A percentile compares a stretch with the other conserved stretches of the same genome.
phyloP scores from a whole-genome alignment of 805 yeast genomes.

The Yarrowia sp. region DNA sequence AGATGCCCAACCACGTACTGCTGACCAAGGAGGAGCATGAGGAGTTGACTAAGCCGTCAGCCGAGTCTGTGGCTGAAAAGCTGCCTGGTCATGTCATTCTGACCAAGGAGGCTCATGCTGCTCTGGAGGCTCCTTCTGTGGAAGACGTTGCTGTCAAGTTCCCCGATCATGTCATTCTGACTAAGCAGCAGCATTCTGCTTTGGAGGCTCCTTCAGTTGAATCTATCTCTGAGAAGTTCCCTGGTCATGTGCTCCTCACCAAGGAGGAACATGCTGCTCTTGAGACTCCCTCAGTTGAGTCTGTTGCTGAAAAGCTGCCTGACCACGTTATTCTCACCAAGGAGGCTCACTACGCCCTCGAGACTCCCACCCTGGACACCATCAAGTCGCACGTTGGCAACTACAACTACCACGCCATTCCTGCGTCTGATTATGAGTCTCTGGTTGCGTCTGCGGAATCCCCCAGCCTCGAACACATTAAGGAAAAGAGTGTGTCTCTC shows the following conservation, averaged over 20 bases:
- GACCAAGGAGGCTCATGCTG: neutral
- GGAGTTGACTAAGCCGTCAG: neutral
- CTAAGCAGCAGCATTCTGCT: neutral
- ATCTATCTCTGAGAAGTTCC: neutral
- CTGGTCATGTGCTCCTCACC: neutral
- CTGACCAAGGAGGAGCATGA: neutral
- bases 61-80: neutral
- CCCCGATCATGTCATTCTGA: neutral
- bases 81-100: neutral
- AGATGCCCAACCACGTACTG: neutral
- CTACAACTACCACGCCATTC: slow-evolving; percentile 18
- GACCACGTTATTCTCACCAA: neutral
- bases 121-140: neutral
- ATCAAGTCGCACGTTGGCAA: neutral
- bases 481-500: slow-evolving; percentile 19
- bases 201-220: neutral
- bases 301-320: neutral
- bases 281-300: neutral
- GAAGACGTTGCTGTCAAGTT: neutral
- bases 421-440: slow-evolving; percentile 1
- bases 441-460: neutral
- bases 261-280: neutral
- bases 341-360: neutral
- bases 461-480: neutral
- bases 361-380: neutral